A percentile compares a stretch with the other conserved stretches of the same genome.
Evolutionary conservation across 2,329 filamentous ascomycete genomes (phyloP).

Genomic region (Lojkania enalia): DNA sequence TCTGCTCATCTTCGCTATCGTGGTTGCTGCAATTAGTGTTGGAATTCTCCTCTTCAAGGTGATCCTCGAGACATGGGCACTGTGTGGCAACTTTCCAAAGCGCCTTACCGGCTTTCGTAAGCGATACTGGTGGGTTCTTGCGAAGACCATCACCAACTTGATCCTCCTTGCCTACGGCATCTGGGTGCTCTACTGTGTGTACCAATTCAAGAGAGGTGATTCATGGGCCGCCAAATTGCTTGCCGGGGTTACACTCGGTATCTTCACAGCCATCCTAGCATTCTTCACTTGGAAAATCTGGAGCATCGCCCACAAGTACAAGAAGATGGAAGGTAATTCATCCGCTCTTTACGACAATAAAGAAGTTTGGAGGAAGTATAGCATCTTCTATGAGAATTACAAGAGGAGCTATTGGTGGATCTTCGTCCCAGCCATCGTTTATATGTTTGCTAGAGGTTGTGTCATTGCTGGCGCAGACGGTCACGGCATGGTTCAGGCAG

Average conservation of each 20-base stretch:
- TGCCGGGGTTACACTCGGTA: slow-evolving; percentile 75
- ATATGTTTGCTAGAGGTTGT: slow-evolving; percentile 87
- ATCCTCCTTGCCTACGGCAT: slow-evolving; percentile 91
- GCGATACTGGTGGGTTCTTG: slow-evolving; percentile 93
- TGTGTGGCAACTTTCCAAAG: slow-evolving; percentile 86
- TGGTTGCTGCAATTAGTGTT: slow-evolving; percentile 81
- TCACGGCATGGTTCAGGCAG: slow-evolving; percentile 79
- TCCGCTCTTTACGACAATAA: slow-evolving; percentile 83
- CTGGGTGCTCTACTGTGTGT: slow-evolving; percentile 95
- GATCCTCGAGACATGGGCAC: slow-evolving; percentile 84
- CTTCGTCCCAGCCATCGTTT: slow-evolving; percentile 85
- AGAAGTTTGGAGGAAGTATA: slow-evolving; percentile 91
- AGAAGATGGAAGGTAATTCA: slow-evolving; percentile 73
- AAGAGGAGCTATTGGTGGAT: slow-evolving; percentile 97
- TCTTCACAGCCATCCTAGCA: slow-evolving; percentile 79
- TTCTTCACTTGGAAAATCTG: slow-evolving; percentile 88
- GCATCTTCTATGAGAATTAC: slow-evolving; percentile 95
- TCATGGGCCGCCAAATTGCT: slow-evolving; percentile 90
- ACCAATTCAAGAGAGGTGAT: slow-evolving; percentile 90
- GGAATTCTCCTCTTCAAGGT: slow-evolving; percentile 89
- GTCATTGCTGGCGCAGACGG: slow-evolving; percentile 84
- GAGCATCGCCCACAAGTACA: slow-evolving; percentile 72
- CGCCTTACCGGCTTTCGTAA: slow-evolving; percentile 82
- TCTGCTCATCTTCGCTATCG: slow-evolving; percentile 82
- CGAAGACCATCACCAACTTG: slow-evolving; percentile 84